Evolutionary conservation across 371 early-diverging fungal genomes (phyloP).

Genomic region (Mortierella sp.): DNA sequence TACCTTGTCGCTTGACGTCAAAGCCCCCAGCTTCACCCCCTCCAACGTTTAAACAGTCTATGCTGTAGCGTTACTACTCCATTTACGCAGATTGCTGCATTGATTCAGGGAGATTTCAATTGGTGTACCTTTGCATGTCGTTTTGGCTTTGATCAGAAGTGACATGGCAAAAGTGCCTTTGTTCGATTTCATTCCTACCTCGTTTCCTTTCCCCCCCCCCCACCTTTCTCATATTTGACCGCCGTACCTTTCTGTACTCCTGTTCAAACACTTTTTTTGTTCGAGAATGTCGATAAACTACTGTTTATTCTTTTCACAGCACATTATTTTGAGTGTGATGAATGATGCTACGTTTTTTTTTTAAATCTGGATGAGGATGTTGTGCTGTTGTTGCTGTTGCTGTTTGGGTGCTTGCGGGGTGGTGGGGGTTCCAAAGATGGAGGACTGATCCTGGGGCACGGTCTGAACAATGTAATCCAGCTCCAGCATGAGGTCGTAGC

Average conservation of each 20-base stretch:
- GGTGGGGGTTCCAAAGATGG: constrained; percentile 38
- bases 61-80: not conserved
- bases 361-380: constrained; percentile 45
- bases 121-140: not conserved
- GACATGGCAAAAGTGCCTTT: not conserved
- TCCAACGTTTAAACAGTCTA: constrained; percentile 17
- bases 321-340: too few relatives aligned
- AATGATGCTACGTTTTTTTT: not conserved
- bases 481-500: constrained; percentile 54
- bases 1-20: constrained; percentile 39
- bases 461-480: constrained; percentile 59
- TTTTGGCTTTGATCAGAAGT: not conserved
- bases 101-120: not conserved
- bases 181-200: not conserved
- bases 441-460: constrained; percentile 54
- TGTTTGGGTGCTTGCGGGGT: constrained; percentile 17
- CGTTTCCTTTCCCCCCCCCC: not conserved
- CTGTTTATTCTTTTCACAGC: constrained; percentile 7
- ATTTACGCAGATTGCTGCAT: constrained; percentile 11
- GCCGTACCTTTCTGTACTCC: not conserved
- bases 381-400: constrained; percentile 26
- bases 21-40: constrained; percentile 49
- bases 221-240: not conserved
- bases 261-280: not conserved
- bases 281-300: not conserved